These are phyloP conservation scores for Tulasnella sp. DNA, from an alignment of 768 basidiomycete species.

Conservation along the genomic window DNA sequence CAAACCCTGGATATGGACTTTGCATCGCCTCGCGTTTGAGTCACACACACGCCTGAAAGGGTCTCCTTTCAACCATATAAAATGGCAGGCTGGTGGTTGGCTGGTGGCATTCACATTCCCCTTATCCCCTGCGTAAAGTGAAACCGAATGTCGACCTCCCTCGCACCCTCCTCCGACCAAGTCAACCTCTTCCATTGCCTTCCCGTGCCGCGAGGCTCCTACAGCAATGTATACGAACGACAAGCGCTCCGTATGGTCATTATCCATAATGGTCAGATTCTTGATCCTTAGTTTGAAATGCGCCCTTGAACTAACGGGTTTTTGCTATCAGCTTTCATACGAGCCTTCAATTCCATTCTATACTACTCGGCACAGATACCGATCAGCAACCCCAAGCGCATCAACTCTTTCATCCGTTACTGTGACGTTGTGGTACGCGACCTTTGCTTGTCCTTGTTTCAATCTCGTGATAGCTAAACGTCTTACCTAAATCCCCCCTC, in stretches of 20 bases:
- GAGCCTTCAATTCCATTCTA: slow-evolving; percentile 4
- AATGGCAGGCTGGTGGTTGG: too few relatives aligned
- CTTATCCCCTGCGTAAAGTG: too few relatives aligned
- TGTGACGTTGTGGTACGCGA: neutral
- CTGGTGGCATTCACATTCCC: too few relatives aligned
- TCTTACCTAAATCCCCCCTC: too few relatives aligned
- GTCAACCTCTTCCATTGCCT: slow-evolving; percentile 8
- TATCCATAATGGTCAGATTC: slow-evolving; percentile 7
- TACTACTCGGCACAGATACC: neutral
- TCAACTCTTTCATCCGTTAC: neutral
- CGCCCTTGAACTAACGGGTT: neutral
- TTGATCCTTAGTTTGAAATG: neutral
- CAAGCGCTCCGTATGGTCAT: slow-evolving; percentile 13
- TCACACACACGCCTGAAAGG: too few relatives aligned
- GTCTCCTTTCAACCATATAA: too few relatives aligned
- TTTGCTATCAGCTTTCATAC: neutral
- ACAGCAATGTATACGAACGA: slow-evolving; percentile 4
- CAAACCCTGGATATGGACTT: too few relatives aligned
- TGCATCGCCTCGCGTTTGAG: too few relatives aligned
- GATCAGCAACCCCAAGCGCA: neutral
- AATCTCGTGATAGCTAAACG: neutral
- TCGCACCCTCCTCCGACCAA: neutral
- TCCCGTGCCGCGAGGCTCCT: neutral
- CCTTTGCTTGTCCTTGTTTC: too few relatives aligned
- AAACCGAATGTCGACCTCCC: too few relatives aligned